Base-by-base conservation (phyloP, 495 filamentous ascomycete species). In the Penicillium tannophilum region DNA sequence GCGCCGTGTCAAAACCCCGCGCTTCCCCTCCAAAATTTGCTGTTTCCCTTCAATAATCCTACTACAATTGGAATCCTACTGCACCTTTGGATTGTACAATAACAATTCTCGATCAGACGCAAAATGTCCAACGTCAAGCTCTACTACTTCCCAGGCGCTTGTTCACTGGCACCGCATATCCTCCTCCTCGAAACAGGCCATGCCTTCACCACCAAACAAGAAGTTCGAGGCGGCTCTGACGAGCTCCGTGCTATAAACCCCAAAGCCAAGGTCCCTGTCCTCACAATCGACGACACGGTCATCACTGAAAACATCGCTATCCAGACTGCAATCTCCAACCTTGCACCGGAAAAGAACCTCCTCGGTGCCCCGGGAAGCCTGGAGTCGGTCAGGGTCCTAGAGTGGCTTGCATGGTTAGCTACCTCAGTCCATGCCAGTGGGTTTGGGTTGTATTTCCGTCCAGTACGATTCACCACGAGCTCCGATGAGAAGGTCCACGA, bases 221-320 rank as follows among this genome's bases (percentile, higher is more conserved):
- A 49, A 16, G 14, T 4, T 5, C 28, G 28, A 28, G 10, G 28
- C 9, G 9, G 23, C 12, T 19, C 23, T 45, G 8, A 45, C 17
- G 43, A 45, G 43, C 23, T 45, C 14, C 23, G n/a, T 1, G 17
- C n/a, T 9, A 0, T n/a, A 19, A 45, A 45, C 23, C 43, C 43
- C n/a, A 45, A 45, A 45, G 43, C 43, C 43, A 45, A 45, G 23
- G n/a, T 45, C 17, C 43, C 43, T 5, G 43, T 45, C 9, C n/a
- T 45, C 9, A 11, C 10, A 19, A 24, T 45, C 16, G 43, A 45
- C 23, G 43, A 45, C 23, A 24, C n/a, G 9, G 43, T 45, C 12
- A 45, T 45, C 12, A 45, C 43, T 10, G 43, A 45, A 16, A 45
- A 45, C 16, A 45, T 45, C 23, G 43, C 43, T 19, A 24, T 45